phyloP scores from a whole-genome alignment of 177 flowering plant genomes.

The Vitis hybrid region DNA sequence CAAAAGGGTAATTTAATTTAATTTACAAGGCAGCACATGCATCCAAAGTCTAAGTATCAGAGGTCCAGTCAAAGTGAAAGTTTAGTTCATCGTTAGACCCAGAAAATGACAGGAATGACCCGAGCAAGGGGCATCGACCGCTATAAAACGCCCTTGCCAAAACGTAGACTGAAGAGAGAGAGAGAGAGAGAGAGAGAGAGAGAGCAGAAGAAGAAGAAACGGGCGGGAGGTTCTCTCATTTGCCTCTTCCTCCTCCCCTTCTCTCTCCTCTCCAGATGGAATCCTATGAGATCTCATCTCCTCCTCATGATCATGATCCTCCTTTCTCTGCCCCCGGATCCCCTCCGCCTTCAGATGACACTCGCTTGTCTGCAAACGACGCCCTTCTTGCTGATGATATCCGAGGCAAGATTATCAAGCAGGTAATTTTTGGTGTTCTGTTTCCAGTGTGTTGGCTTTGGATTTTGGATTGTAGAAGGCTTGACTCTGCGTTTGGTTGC shows the following conservation, averaged over 20 bases:
- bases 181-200: not conserved
- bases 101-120: not conserved
- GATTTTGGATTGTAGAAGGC: too few species aligned
- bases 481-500: not conserved
- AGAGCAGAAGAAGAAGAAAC: conserved; percentile 22
- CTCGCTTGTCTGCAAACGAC: conserved; percentile 5
- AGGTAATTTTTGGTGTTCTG: conserved; percentile 26
- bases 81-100: not conserved
- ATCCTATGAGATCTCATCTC: conserved; percentile 16
- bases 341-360: conserved; percentile 22
- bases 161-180: not conserved
- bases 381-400: conserved; percentile 37
- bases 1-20: too few species aligned
- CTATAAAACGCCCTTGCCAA: not conserved
- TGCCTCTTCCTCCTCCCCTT: conserved; percentile 7
- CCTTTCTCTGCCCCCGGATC: not conserved
- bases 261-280: conserved; percentile 26
- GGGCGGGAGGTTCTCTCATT: conserved; percentile 14
- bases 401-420: conserved; percentile 45
- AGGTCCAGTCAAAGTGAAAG: too few species aligned
- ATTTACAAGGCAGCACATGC: too few species aligned
- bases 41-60: too few species aligned
- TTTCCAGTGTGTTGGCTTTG: not conserved
- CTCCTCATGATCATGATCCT: not conserved
- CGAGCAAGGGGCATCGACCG: not conserved